phyloP scores from a whole-genome alignment of 352 stramenopile species.

The Phytophthora colocasiae region DNA sequence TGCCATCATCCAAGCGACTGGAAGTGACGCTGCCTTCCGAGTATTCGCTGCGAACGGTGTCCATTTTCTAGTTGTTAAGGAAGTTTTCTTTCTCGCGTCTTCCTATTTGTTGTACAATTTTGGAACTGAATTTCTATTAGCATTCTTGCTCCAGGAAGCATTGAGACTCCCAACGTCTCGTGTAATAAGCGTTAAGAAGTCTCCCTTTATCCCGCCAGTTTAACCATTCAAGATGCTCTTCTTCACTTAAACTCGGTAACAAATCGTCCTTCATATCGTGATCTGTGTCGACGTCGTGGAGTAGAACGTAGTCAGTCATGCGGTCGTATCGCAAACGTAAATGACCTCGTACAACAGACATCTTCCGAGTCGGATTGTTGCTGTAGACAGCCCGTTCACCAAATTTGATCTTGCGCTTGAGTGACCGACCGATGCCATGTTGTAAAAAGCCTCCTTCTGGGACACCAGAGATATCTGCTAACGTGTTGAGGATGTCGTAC shows the following conservation, averaged over 20 bases:
- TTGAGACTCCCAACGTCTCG: neutral
- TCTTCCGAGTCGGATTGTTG: constrained; percentile 56
- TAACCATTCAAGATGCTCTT: constrained; percentile 20
- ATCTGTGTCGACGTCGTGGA: constrained; percentile 43
- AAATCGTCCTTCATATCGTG: constrained; percentile 43
- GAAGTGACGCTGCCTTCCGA: constrained; percentile 34
- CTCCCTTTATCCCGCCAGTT: constrained; percentile 9
- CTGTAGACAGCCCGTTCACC: constrained; percentile 46
- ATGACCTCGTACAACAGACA: constrained; percentile 44
- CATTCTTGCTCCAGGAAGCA: too few species aligned
- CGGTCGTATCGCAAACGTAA: constrained; percentile 50
- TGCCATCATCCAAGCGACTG: constrained; percentile 34
- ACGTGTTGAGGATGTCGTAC: constrained; percentile 50
- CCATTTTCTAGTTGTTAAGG: constrained; percentile 8
- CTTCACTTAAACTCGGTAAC: constrained; percentile 24
- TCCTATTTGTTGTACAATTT: neutral
- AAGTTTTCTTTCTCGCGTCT: constrained; percentile 11
- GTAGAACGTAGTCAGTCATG: constrained; percentile 24
- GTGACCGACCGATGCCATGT: constrained; percentile 42
- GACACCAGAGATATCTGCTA: constrained; percentile 45
- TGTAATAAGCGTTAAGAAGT: neutral
- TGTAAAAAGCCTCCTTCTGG: constrained; percentile 38
- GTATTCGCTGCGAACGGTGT: constrained; percentile 53
- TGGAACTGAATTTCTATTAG: neutral
- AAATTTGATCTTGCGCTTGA: constrained; percentile 45